phyloP scores from a whole-genome alignment of 169 alveolate species.

The Plasmodium vivax region DNA sequence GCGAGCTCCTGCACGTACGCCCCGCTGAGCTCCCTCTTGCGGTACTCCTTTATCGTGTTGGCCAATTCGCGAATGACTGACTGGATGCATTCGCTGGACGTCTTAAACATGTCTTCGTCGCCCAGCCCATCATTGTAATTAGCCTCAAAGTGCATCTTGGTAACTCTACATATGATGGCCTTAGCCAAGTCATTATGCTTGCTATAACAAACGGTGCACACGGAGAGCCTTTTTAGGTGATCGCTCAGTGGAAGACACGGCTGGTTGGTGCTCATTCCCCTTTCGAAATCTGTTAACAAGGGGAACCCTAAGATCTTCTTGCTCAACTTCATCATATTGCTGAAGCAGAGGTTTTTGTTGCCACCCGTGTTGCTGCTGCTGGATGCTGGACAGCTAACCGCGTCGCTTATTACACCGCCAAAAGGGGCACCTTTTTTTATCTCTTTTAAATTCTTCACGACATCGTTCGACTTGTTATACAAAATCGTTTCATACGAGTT shows the following conservation, averaged over 20 bases:
- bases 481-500: slow-evolving; percentile 46
- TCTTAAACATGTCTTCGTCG: slow-evolving; percentile 51
- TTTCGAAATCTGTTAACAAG: slow-evolving; percentile 61
- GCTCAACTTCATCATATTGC: slow-evolving; percentile 66
- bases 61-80: slow-evolving; percentile 65
- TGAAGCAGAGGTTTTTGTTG: slow-evolving; percentile 12
- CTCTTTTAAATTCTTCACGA: slow-evolving; percentile 40
- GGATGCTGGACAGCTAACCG: background rate
- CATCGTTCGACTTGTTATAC: slow-evolving; percentile 28
- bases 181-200: slow-evolving; percentile 66
- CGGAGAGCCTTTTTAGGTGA: slow-evolving; percentile 45
- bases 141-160: slow-evolving; percentile 71
- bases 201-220: slow-evolving; percentile 59
- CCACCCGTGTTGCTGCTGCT: background rate
- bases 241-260: slow-evolving; percentile 70
- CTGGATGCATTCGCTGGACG: slow-evolving; percentile 65
- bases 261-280: slow-evolving; percentile 62
- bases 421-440: background rate
- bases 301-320: slow-evolving; percentile 59
- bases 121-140: slow-evolving; percentile 51
- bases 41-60: slow-evolving; percentile 51
- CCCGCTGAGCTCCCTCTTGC: slow-evolving; percentile 50
- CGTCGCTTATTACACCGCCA: background rate
- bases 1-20: slow-evolving; percentile 3
- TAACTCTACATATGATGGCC: slow-evolving; percentile 68